Percentiles rank a stretch among this genome's conserved stretches.
Evolutionary conservation across 139 green algal genomes (phyloP).

Genomic region (Yamagishiella unicocca): DNA sequence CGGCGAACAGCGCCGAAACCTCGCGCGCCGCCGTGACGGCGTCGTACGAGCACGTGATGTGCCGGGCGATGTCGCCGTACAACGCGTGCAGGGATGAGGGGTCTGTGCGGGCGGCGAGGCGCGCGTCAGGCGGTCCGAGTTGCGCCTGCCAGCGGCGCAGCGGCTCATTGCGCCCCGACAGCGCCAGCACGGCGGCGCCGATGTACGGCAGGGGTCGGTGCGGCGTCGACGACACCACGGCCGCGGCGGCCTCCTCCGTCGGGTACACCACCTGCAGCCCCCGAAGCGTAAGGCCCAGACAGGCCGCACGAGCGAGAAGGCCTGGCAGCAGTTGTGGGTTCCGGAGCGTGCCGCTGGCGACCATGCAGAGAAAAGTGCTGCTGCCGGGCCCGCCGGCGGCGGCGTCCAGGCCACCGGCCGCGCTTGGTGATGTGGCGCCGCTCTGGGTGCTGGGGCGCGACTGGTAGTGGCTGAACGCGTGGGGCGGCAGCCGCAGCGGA

Average conservation of each 20-base stretch:
- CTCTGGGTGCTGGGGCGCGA: neutral
- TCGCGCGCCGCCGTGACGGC: slow-evolving; percentile 7
- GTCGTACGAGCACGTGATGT: slow-evolving; percentile 41
- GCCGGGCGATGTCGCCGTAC: neutral
- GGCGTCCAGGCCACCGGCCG: neutral
- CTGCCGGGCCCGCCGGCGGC: neutral
- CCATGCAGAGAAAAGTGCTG: slow-evolving; percentile 11
- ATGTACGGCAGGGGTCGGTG: slow-evolving; percentile 43
- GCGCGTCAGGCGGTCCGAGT: slow-evolving; percentile 34
- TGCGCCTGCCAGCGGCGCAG: slow-evolving; percentile 33
- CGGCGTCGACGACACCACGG: slow-evolving; percentile 22
- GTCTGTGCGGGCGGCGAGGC: slow-evolving; percentile 2
- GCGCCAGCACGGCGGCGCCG: slow-evolving; percentile 7
- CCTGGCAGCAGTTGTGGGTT: neutral
- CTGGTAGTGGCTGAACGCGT: slow-evolving; percentile 4
- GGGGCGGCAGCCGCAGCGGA: neutral
- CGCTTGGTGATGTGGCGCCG: neutral
- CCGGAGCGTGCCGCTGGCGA: neutral
- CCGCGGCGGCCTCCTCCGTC: neutral
- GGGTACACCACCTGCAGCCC: slow-evolving; percentile 42
- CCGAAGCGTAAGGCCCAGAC: slow-evolving; percentile 17
- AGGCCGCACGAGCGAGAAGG: neutral
- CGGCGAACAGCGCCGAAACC: slow-evolving; percentile 27
- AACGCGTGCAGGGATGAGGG: slow-evolving; percentile 42
- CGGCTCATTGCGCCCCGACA: slow-evolving; percentile 12